phyloP scores from a whole-genome alignment of 441 rosid genomes.

The Rhodomyrtus psidioides region DNA sequence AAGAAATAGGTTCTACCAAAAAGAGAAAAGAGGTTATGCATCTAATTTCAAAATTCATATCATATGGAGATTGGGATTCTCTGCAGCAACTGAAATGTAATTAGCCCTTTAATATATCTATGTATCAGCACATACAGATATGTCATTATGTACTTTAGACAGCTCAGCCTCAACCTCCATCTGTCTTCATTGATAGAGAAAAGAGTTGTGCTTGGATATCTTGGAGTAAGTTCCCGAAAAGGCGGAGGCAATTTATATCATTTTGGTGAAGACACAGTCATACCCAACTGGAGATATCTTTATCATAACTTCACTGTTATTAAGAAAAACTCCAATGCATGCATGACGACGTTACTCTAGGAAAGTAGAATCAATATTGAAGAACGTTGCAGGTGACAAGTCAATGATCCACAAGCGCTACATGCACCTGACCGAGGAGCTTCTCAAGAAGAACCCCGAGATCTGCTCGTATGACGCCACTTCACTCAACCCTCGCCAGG shows the following conservation, averaged over 20 bases:
- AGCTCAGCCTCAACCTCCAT: neutral
- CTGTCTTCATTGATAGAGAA: neutral
- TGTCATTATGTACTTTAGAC: neutral
- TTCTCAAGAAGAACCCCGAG: neutral
- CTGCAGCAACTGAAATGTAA: neutral
- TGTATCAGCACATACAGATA: neutral
- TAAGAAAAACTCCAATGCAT: neutral
- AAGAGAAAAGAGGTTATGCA: neutral
- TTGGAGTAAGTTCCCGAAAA: neutral
- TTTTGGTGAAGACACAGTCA: neutral
- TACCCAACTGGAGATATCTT: neutral
- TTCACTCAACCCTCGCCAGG: neutral
- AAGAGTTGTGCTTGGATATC: neutral
- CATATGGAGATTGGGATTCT: neutral
- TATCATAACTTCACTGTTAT: neutral
- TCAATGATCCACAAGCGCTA: neutral
- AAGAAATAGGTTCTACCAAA: neutral
- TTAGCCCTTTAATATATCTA: accelerated
- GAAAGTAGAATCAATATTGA: neutral
- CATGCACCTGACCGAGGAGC: neutral
- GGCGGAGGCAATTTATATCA: neutral
- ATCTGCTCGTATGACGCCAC: neutral
- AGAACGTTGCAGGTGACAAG: neutral
- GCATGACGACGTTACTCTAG: neutral
- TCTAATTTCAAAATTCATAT: neutral